Conservation (phyloP, 495 filamentous ascomycete species). For the Penicillium tannophilum region DNA sequence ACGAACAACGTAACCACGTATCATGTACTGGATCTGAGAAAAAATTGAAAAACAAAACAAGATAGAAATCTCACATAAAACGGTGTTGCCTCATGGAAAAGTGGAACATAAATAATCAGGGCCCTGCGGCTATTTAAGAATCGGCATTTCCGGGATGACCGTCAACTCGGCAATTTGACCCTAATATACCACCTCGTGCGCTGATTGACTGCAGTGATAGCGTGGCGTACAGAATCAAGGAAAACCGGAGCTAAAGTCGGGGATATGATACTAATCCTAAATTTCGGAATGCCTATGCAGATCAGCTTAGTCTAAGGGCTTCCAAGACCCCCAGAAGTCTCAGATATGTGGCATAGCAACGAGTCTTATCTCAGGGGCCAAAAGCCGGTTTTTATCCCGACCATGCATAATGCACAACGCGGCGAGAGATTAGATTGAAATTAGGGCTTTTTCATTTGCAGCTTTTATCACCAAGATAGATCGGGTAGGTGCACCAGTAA, state of each 20-base stretch:
- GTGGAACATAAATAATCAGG: not conserved
- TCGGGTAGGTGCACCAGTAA: too few species aligned
- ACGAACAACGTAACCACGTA: too few species aligned
- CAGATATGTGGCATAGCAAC: constrained; percentile 8
- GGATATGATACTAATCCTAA: not conserved
- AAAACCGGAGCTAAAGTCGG: not conserved
- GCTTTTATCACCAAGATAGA: too few species aligned
- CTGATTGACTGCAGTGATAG: not conserved
- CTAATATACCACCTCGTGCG: not conserved
- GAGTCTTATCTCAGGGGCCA: not conserved
- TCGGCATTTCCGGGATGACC: not conserved
- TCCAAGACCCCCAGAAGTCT: not conserved
- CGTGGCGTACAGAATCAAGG: not conserved
- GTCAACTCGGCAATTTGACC: not conserved
- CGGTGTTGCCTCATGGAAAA: too few species aligned
- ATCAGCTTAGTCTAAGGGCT: not conserved
- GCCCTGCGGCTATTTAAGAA: not conserved
- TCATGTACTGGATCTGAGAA: too few species aligned
- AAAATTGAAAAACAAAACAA: too few species aligned
- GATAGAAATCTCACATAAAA: too few species aligned
- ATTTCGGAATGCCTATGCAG: not conserved
- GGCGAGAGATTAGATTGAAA: too few species aligned
- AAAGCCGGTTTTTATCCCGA: not conserved
- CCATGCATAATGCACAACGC: too few species aligned
- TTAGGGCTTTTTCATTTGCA: too few species aligned